These are phyloP conservation scores for Neurospora sp. DNA, from an alignment of 2,329 filamentous ascomycete genomes.

Conservation along the genomic window DNA sequence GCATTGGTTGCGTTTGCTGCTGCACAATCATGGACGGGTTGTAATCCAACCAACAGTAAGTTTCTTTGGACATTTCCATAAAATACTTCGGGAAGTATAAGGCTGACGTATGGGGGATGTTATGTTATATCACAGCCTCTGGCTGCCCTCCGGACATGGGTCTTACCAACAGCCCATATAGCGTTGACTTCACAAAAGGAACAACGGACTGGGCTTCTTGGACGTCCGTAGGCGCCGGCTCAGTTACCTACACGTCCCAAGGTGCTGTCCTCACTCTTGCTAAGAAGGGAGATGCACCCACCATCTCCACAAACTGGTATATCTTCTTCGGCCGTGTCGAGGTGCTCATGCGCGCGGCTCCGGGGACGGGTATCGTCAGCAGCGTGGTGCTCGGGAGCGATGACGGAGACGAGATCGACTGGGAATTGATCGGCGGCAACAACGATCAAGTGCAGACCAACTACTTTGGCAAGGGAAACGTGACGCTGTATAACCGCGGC, in stretches of 20 bases:
- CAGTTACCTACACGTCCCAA: conserved; percentile 17
- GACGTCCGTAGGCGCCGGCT: conserved; percentile 16
- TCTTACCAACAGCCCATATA: conserved; percentile 8
- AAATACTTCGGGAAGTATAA: background rate
- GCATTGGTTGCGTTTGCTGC: conserved; percentile 1
- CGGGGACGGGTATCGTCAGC: conserved; percentile 67
- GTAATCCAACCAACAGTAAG: conserved; percentile 15
- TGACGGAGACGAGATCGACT: conserved; percentile 72
- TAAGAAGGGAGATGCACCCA: conserved; percentile 43
- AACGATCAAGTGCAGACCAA: conserved; percentile 67
- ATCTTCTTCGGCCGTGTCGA: conserved; percentile 78
- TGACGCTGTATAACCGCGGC: conserved; percentile 53
- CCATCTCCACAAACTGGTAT: conserved; percentile 62
- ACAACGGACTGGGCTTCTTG: conserved; percentile 29
- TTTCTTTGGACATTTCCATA: background rate
- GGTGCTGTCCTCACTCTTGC: conserved; percentile 44
- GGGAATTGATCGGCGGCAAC: conserved; percentile 69
- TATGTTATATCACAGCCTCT: background rate
- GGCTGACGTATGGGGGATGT: background rate
- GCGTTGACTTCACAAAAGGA: conserved; percentile 55
- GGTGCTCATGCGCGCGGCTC: conserved; percentile 58
- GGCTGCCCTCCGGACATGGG: conserved; percentile 11
- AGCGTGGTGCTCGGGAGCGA: conserved; percentile 68
- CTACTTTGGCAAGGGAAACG: conserved; percentile 68
- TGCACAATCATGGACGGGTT: conserved; percentile 14